Evolutionary conservation across 2,329 filamentous ascomycete genomes (phyloP).

Genomic region (Hypoxylon sp.): DNA sequence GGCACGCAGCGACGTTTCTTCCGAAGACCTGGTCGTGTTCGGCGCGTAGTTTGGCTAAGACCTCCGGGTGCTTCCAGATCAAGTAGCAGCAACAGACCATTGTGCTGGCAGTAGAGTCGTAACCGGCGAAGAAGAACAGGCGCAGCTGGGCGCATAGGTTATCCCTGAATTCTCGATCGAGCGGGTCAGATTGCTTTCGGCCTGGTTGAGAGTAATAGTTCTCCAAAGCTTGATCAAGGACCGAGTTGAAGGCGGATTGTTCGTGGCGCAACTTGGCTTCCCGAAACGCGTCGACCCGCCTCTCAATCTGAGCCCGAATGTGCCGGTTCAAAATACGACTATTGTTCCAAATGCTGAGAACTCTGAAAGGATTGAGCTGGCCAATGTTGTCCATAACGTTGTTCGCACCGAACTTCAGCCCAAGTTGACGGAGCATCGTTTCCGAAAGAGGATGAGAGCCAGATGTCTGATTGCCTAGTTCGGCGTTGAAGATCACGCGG

Average conservation of each 20-base stretch:
- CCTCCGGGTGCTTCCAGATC: slow-evolving; percentile 52
- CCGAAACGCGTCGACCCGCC: slow-evolving; percentile 46
- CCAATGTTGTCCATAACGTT: slow-evolving; percentile 50
- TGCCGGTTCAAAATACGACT: slow-evolving; percentile 51
- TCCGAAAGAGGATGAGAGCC: slow-evolving; percentile 52
- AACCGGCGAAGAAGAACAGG: slow-evolving; percentile 58
- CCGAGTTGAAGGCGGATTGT: slow-evolving; percentile 48
- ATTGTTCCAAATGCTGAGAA: slow-evolving; percentile 54
- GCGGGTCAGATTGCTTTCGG: slow-evolving; percentile 35
- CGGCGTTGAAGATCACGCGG: slow-evolving; percentile 52
- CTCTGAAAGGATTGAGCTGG: slow-evolving; percentile 52
- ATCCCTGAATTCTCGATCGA: slow-evolving; percentile 51
- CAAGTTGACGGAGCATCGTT: slow-evolving; percentile 52
- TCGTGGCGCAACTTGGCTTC: slow-evolving; percentile 44
- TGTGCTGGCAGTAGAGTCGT: slow-evolving; percentile 58
- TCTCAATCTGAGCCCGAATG: slow-evolving; percentile 51
- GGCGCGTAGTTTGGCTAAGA: slow-evolving; percentile 51
- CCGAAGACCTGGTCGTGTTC: slow-evolving; percentile 69
- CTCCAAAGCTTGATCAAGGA: slow-evolving; percentile 55
- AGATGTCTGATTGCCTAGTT: slow-evolving; percentile 53
- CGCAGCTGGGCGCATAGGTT: slow-evolving; percentile 54
- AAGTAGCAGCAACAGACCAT: slow-evolving; percentile 53
- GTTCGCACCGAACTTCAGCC: slow-evolving; percentile 49
- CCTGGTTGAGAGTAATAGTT: slow-evolving; percentile 51
- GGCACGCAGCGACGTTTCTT: slow-evolving; percentile 57